These are phyloP conservation scores for Naganishia sp. DNA, from an alignment of 1,284 basidiomycete genomes.

Conservation along the genomic window DNA sequence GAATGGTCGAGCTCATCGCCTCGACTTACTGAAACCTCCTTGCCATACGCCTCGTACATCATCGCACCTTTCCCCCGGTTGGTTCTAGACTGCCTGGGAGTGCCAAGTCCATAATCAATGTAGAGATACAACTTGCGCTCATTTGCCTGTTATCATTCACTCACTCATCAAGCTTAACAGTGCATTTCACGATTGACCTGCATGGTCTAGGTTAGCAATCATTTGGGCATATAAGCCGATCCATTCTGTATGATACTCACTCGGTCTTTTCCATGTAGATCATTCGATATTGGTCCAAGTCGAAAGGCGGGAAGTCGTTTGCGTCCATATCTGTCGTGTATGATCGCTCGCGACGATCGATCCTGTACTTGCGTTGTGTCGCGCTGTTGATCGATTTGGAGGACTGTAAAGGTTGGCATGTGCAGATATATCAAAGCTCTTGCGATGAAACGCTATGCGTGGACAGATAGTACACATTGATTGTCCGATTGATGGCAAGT, in stretches of 20 bases:
- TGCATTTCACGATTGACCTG: constrained; percentile 25
- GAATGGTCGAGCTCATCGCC: background rate
- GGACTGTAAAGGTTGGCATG: no score
- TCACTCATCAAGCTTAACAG: constrained; percentile 10
- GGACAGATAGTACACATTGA: no score
- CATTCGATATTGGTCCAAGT: constrained; percentile 11
- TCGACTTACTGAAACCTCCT: constrained; percentile 4
- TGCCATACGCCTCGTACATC: background rate
- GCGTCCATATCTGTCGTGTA: background rate
- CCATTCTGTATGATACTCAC: background rate
- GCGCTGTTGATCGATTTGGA: no score
- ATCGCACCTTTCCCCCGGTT: background rate
- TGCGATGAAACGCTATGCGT: no score
- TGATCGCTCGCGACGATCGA: background rate
- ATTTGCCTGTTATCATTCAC: no score
- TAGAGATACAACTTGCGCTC: no score
- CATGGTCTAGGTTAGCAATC: no score
- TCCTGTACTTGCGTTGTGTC: no score
- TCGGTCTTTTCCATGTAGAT: constrained; percentile 20
- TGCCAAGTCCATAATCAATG: background rate
- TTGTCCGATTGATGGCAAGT: no score
- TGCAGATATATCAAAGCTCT: no score
- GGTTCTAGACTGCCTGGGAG: background rate
- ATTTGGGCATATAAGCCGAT: background rate
- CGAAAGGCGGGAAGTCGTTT: constrained; percentile 14